Conservation (phyloP, 208 protist genomes). For the Acanthamoeba castellanii region DNA sequence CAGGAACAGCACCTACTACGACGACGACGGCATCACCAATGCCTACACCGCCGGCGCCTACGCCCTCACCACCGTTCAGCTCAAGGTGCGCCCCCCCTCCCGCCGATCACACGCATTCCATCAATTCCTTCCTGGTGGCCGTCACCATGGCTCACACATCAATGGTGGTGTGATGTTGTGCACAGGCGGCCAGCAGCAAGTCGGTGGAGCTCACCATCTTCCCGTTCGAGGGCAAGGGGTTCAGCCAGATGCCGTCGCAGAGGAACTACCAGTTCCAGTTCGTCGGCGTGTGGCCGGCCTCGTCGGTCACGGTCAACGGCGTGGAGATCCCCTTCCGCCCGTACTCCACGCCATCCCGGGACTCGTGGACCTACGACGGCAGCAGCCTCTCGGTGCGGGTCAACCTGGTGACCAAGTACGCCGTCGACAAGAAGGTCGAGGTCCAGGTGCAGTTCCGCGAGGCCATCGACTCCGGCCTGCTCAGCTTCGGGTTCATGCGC, state of each 20-base stretch:
- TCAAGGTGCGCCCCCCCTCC: background rate
- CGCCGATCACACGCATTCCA: background rate
- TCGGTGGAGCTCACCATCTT: constrained; percentile 28
- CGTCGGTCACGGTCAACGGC: constrained; percentile 55
- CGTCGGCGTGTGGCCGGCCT: constrained; percentile 17
- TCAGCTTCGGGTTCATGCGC: constrained; percentile 59
- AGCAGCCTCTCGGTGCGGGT: constrained; percentile 41
- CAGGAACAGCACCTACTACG: constrained; percentile 26
- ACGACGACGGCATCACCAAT: constrained; percentile 47
- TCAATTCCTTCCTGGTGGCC: background rate
- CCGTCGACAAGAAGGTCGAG: constrained; percentile 2
- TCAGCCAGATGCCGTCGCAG: constrained; percentile 9
- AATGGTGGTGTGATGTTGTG: too few relatives aligned
- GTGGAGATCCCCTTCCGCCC: constrained; percentile 48
- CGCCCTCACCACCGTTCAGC: constrained; percentile 42
- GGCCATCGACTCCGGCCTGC: constrained; percentile 8
- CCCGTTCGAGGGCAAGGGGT: constrained; percentile 38
- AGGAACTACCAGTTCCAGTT: constrained; percentile 67
- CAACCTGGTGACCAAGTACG: constrained; percentile 64
- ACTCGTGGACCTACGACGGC: constrained; percentile 64
- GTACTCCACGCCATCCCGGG: background rate
- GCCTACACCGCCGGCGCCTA: constrained; percentile 37
- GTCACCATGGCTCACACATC: too few relatives aligned
- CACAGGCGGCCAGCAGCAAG: background rate
- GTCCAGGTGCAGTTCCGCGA: constrained; percentile 11